A percentile compares a stretch with the other conserved stretches of the same genome.
Conservation (phyloP, 352 stramenopile genomes). For the Pythium monospermum region DNA sequence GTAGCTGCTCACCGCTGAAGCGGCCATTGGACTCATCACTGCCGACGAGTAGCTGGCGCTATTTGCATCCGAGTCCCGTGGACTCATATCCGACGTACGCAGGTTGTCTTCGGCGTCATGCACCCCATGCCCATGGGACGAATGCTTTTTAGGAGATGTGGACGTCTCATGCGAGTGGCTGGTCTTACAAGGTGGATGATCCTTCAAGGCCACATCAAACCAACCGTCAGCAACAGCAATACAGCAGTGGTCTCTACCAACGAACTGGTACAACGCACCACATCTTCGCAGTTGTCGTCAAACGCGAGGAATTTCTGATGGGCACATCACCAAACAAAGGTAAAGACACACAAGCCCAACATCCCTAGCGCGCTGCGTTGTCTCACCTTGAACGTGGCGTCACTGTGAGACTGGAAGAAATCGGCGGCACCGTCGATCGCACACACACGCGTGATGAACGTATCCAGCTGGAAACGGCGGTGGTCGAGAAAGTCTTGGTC, state of each 20-base stretch:
- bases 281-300: slow-evolving; percentile 51
- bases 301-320: slow-evolving; percentile 61
- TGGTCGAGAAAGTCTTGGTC: slow-evolving; percentile 58
- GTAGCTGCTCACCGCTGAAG: too few species aligned
- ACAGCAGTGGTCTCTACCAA: neutral
- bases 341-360: too few species aligned
- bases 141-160: slow-evolving; percentile 1
- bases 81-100: slow-evolving; percentile 22
- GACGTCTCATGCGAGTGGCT: neutral
- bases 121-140: too few species aligned
- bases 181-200: slow-evolving; percentile 9
- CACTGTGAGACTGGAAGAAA: slow-evolving; percentile 55
- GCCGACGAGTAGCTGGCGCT: slow-evolving; percentile 21
- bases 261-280: slow-evolving; percentile 27
- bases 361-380: too few species aligned
- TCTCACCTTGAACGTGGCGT: slow-evolving; percentile 42
- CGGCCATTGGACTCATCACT: slow-evolving; percentile 14
- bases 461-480: slow-evolving; percentile 45
- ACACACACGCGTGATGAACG: slow-evolving; percentile 41
- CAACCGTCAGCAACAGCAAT: too few species aligned
- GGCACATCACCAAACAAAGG: too few species aligned
- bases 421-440: slow-evolving; percentile 35
- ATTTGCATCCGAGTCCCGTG: slow-evolving; percentile 19
- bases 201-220: neutral
- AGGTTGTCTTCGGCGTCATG: slow-evolving; percentile 3